A percentile compares a stretch with the other conserved stretches of the same genome.
Conservation (phyloP, 2,329 filamentous ascomycete species). For the Diplocarpon rosae region DNA sequence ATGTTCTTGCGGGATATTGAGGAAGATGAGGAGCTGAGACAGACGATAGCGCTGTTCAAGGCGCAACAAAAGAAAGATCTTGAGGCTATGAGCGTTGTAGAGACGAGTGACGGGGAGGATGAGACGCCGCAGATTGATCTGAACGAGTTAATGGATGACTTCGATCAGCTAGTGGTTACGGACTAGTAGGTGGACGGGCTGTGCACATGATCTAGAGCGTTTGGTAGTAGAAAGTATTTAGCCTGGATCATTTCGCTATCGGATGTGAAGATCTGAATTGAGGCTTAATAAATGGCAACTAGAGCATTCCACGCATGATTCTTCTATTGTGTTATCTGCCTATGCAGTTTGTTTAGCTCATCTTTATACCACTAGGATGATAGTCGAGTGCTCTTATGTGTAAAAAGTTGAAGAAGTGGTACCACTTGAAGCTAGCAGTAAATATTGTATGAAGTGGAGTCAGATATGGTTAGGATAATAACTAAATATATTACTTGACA, state of each 20-base stretch:
- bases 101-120: constrained; percentile 49
- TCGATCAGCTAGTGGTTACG: constrained; percentile 70
- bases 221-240: constrained; percentile 3
- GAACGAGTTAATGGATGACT: constrained; percentile 80
- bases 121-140: constrained; percentile 61
- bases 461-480: too few species aligned
- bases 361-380: too few species aligned
- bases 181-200: background rate
- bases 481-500: too few species aligned
- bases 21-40: constrained; percentile 80
- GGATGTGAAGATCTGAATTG: constrained; percentile 1
- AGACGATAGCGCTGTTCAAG: constrained; percentile 81
- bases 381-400: too few species aligned
- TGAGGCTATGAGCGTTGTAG: constrained; percentile 58
- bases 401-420: too few species aligned
- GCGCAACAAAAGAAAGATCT: constrained; percentile 38
- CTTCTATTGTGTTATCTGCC: too few species aligned
- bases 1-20: constrained; percentile 95
- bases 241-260: constrained; percentile 1
- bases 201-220: constrained; percentile 2
- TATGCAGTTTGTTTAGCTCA: too few species aligned
- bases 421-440: too few species aligned
- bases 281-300: too few species aligned
- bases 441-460: too few species aligned
- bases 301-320: too few species aligned